These are phyloP conservation scores for Fusarium xyrophilum DNA, from an alignment of 2,329 filamentous ascomycete genomes.

Conservation along the genomic window DNA sequence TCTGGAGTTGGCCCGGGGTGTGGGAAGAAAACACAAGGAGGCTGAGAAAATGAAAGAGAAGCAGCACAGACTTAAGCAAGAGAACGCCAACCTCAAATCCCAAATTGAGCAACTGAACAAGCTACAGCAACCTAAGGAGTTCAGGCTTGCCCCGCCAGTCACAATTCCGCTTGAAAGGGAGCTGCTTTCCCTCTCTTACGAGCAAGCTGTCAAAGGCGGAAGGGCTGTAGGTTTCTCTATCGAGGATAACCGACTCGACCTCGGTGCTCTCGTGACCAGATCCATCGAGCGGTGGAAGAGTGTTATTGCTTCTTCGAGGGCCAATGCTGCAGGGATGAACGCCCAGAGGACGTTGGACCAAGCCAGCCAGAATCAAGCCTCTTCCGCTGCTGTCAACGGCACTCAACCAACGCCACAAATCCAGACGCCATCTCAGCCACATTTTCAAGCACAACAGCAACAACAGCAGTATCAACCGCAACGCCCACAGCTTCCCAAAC, in stretches of 20 bases:
- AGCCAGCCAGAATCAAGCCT: conserved; percentile 31
- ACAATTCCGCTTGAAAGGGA: conserved; percentile 61
- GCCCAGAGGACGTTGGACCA: conserved; percentile 59
- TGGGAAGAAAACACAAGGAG: conserved; percentile 64
- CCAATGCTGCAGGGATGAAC: conserved; percentile 53
- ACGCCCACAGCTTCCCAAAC: conserved; percentile 37
- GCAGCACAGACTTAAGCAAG: conserved; percentile 61
- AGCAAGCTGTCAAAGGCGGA: conserved; percentile 52
- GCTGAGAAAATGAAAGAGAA: conserved; percentile 58
- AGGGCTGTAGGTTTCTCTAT: conserved; percentile 55
- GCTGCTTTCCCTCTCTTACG: conserved; percentile 55
- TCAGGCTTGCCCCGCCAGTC: conserved; percentile 58
- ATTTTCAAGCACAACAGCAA: conserved; percentile 27
- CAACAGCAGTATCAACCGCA: conserved; percentile 7
- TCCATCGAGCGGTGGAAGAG: conserved; percentile 69
- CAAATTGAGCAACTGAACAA: conserved; percentile 67
- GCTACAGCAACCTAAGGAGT: conserved; percentile 66
- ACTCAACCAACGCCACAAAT: conserved; percentile 29
- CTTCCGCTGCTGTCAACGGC: conserved; percentile 35
- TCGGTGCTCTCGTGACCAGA: conserved; percentile 59
- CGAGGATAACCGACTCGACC: conserved; percentile 60
- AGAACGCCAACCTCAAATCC: conserved; percentile 61
- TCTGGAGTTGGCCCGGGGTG: conserved; percentile 65
- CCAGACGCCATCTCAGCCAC: conserved; percentile 31
- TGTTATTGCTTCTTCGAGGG: conserved; percentile 61